Evolutionary conservation across 495 filamentous ascomycete genomes (phyloP).

Genomic region (Penicillium parvum): DNA sequence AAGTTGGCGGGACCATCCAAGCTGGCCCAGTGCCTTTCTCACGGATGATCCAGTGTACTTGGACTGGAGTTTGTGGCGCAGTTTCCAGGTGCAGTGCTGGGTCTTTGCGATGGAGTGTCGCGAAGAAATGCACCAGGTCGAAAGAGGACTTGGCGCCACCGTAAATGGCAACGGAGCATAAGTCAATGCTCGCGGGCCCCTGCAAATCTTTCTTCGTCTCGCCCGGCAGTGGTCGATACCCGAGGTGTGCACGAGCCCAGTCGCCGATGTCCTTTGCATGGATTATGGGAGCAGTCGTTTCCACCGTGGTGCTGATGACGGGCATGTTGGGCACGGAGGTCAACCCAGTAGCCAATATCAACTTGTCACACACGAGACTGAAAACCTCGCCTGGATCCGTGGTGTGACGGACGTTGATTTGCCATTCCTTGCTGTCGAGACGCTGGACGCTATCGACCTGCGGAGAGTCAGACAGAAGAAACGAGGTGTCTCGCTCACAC

Average conservation of each 20-base stretch:
- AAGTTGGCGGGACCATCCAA: constrained; percentile 25
- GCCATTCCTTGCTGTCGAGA: constrained; percentile 24
- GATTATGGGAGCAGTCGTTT: constrained; percentile 31
- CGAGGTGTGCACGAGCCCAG: constrained; percentile 28
- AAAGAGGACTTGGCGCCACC: constrained; percentile 67
- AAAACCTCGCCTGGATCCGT: not conserved
- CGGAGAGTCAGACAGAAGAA: not conserved
- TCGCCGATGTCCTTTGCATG: constrained; percentile 29
- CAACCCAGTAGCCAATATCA: constrained; percentile 65
- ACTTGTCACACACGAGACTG: constrained; percentile 47
- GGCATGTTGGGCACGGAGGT: constrained; percentile 54
- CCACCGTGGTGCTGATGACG: constrained; percentile 8
- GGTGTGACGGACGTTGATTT: constrained; percentile 14
- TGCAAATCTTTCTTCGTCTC: too few species aligned
- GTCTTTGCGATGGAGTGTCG: constrained; percentile 30
- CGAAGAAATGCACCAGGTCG: constrained; percentile 66
- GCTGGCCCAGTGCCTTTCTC: constrained; percentile 45
- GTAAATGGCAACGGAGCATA: constrained; percentile 49
- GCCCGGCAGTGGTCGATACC: constrained; percentile 24
- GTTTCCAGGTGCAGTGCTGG: constrained; percentile 8
- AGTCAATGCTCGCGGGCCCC: not conserved
- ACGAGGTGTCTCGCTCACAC: not conserved
- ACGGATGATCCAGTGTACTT: constrained; percentile 71
- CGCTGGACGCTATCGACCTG: constrained; percentile 26
- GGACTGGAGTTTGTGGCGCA: constrained; percentile 35